These are phyloP conservation scores for Tephrocybe sp. DNA, from an alignment of 768 basidiomycete species.

Conservation along the genomic window DNA sequence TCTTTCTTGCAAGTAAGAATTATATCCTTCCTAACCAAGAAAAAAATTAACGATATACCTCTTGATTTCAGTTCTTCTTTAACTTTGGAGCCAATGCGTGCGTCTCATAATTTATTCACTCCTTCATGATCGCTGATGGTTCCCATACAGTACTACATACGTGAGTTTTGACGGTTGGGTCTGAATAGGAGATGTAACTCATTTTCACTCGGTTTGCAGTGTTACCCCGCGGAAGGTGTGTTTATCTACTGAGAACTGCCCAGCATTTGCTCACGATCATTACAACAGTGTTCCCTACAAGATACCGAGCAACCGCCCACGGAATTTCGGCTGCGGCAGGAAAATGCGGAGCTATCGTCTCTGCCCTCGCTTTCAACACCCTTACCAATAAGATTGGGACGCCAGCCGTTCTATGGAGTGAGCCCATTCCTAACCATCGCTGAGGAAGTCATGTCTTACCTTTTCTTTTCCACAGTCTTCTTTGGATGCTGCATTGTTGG, in stretches of 20 bases:
- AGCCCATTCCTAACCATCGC: slow-evolving; percentile 5
- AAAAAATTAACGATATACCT: background rate
- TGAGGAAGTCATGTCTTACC: background rate
- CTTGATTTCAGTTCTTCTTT: slow-evolving; percentile 61
- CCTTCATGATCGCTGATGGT: background rate
- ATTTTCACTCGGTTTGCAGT: slow-evolving; percentile 43
- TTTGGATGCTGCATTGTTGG: slow-evolving; percentile 63
- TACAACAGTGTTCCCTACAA: slow-evolving; percentile 68
- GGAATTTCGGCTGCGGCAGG: slow-evolving; percentile 84
- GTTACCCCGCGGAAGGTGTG: slow-evolving; percentile 64
- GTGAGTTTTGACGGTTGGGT: slow-evolving; percentile 61
- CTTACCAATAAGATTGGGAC: slow-evolving; percentile 68
- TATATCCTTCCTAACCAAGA: background rate
- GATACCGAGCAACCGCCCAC: slow-evolving; percentile 82
- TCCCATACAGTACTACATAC: slow-evolving; percentile 47
- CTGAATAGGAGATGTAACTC: slow-evolving; percentile 60
- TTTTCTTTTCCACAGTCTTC: too few species aligned
- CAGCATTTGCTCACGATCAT: slow-evolving; percentile 32
- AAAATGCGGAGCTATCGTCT: slow-evolving; percentile 80
- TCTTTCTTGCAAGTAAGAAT: slow-evolving; percentile 56
- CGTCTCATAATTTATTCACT: slow-evolving; percentile 21
- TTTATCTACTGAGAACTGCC: slow-evolving; percentile 1
- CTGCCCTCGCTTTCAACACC: slow-evolving; percentile 73
- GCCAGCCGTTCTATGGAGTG: slow-evolving; percentile 70
- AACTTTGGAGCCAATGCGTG: slow-evolving; percentile 78